A percentile compares a stretch with the other conserved stretches of the same genome.
Evolutionary conservation across 2,329 filamentous ascomycete species (phyloP).

Genomic region (Scedosporium apiospermum): DNA sequence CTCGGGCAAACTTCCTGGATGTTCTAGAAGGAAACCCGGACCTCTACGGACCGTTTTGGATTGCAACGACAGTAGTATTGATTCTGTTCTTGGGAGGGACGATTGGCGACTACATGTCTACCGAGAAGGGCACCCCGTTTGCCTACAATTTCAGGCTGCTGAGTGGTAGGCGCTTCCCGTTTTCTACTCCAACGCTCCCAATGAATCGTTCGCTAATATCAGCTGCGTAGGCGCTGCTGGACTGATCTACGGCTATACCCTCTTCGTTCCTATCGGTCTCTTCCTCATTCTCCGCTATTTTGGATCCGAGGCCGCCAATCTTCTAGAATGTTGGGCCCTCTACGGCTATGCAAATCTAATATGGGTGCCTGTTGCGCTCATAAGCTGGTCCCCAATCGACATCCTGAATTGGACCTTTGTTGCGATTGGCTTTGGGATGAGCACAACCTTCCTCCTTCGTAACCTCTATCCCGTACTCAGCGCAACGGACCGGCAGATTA

Average conservation of each 20-base stretch:
- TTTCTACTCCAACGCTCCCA: too few relatives aligned
- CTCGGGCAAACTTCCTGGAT: constrained; percentile 90
- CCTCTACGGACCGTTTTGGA: constrained; percentile 96
- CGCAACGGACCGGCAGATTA: constrained; percentile 85
- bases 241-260: constrained; percentile 90
- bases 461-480: constrained; percentile 88
- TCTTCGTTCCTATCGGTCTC: constrained; percentile 72
- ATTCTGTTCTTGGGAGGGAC: constrained; percentile 94
- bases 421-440: constrained; percentile 71
- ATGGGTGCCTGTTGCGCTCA: constrained; percentile 89
- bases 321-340: constrained; percentile 89
- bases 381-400: constrained; percentile 79
- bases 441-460: constrained; percentile 73
- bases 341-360: constrained; percentile 96
- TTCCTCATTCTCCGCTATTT: constrained; percentile 93
- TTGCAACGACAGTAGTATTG: constrained; percentile 92
- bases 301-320: constrained; percentile 82
- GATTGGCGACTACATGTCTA: constrained; percentile 80
- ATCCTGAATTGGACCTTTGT: constrained; percentile 93
- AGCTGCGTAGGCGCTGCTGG: constrained; percentile 62
- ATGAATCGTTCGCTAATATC: background rate
- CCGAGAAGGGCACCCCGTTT: constrained; percentile 61
- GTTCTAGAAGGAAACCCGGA: constrained; percentile 95
- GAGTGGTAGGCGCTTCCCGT: constrained; percentile 50
- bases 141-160: constrained; percentile 85